Percentiles rank a stretch among this genome's conserved stretches.
Conservation (phyloP, 1,284 basidiomycete species). For the Cystobasidium pallidum region DNA sequence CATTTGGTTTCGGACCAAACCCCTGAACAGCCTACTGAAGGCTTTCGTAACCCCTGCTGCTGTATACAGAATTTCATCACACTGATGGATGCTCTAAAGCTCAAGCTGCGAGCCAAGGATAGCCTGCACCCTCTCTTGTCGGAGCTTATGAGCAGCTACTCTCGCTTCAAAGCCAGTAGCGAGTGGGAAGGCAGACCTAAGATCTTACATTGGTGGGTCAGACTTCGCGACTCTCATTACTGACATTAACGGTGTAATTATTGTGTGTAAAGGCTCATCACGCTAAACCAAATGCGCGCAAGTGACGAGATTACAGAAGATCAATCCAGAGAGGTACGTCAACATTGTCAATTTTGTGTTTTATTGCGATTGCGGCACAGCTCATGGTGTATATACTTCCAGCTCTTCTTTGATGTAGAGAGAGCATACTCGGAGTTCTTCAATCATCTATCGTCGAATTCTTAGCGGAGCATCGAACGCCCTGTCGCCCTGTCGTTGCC, state of each 20-base stretch:
- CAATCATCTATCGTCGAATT: conserved; percentile 24
- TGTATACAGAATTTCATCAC: conserved; percentile 83
- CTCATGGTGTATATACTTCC: no score
- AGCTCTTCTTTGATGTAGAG: conserved; percentile 96
- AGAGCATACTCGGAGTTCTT: conserved; percentile 82
- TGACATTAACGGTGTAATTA: no score
- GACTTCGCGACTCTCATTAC: no score
- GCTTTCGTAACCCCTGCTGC: neutral
- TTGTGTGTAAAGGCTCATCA: conserved; percentile 78
- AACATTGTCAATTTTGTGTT: no score
- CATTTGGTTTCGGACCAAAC: neutral
- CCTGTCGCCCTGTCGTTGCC: no score
- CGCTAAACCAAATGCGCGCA: conserved; percentile 93
- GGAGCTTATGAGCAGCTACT: conserved; percentile 89
- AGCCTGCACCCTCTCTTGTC: conserved; percentile 93
- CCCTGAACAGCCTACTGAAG: no score
- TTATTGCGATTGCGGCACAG: no score
- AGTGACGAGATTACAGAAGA: conserved; percentile 96
- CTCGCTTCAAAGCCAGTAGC: conserved; percentile 86
- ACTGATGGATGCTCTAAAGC: conserved; percentile 95
- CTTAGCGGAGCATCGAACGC: neutral
- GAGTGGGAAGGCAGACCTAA: conserved; percentile 93
- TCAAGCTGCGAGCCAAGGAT: conserved; percentile 91
- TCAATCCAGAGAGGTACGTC: conserved; percentile 81
- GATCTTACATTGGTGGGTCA: conserved; percentile 83